Conservation (phyloP, 345 rosid species). For the Sisymbrium irio region DNA sequence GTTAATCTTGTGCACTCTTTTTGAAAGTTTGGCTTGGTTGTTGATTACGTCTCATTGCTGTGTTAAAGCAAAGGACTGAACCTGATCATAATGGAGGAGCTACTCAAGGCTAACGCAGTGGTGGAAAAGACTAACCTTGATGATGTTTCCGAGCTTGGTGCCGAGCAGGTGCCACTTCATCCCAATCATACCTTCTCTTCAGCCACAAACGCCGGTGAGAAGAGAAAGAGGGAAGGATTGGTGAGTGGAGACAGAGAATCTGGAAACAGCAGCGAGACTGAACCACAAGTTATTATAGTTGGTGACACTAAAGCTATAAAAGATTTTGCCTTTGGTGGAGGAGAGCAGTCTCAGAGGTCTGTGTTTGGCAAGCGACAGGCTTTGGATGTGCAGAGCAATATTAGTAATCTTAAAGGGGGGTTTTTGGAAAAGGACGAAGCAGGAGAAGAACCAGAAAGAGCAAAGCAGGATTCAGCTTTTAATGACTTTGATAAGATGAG, state of each 20-base stretch:
- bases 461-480: constrained; percentile 28
- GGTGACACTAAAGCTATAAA: constrained; percentile 40
- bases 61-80: not conserved
- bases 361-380: constrained; percentile 51
- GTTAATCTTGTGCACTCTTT: not conserved
- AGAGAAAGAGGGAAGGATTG: constrained; percentile 44
- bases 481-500: constrained; percentile 56
- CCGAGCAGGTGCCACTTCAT: not conserved
- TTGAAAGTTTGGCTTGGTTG: not conserved
- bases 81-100: not conserved
- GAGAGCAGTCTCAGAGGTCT: constrained; percentile 50
- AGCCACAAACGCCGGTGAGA: constrained; percentile 38
- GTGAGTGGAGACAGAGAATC: constrained; percentile 51
- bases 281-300: constrained; percentile 44
- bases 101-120: not conserved
- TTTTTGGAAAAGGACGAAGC: constrained; percentile 31
- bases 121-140: constrained; percentile 12
- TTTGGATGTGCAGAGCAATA: constrained; percentile 52
- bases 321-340: constrained; percentile 25
- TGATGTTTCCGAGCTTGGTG: not conserved
- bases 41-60: constrained; percentile 1
- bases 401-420: constrained; percentile 45
- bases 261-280: constrained; percentile 42
- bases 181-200: not conserved
- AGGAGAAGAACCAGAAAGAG: constrained; percentile 17